Percentiles rank a stretch among this genome's conserved stretches.
Conservation (phyloP, 805 yeast species). For the Wickerhamiella kurtzmanii region DNA sequence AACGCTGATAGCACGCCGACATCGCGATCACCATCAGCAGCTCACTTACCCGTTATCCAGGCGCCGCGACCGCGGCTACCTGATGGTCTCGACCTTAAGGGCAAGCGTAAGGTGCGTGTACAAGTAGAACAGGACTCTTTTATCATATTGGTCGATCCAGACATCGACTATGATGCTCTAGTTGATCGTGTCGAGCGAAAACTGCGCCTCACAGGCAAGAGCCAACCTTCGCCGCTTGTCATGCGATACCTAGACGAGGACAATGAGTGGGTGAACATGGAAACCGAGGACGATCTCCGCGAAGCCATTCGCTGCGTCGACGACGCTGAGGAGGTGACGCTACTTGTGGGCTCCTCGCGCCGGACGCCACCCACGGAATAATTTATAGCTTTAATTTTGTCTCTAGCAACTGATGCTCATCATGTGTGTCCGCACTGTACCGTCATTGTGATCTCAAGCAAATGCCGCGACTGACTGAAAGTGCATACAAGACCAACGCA, state of each 20-base stretch:
- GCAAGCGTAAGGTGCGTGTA: slow-evolving; percentile 25
- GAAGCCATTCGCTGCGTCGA: slow-evolving; percentile 47
- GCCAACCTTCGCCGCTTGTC: slow-evolving; percentile 31
- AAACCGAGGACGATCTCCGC: slow-evolving; percentile 75
- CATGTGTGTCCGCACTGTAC: no score
- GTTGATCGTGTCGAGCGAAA: slow-evolving; percentile 45
- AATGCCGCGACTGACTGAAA: no score
- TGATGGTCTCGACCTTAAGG: slow-evolving; percentile 5
- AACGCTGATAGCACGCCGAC: not conserved
- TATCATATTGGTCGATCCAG: slow-evolving; percentile 47
- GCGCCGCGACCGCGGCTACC: slow-evolving; percentile 2
- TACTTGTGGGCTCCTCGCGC: slow-evolving; percentile 8
- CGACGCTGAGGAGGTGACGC: slow-evolving; percentile 10
- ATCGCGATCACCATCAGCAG: not conserved
- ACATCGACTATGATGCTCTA: slow-evolving; percentile 39
- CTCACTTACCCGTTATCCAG: not conserved
- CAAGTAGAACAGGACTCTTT: slow-evolving; percentile 33
- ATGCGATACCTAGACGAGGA: slow-evolving; percentile 87
- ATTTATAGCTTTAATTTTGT: not conserved
- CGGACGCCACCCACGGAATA: not conserved
- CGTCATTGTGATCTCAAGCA: no score
- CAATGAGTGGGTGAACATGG: slow-evolving; percentile 79
- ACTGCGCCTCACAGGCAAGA: slow-evolving; percentile 39
- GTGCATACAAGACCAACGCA: no score
- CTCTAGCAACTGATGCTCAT: no score